Conservation (phyloP, 306 rosid species). For the Nissolia schottii region DNA sequence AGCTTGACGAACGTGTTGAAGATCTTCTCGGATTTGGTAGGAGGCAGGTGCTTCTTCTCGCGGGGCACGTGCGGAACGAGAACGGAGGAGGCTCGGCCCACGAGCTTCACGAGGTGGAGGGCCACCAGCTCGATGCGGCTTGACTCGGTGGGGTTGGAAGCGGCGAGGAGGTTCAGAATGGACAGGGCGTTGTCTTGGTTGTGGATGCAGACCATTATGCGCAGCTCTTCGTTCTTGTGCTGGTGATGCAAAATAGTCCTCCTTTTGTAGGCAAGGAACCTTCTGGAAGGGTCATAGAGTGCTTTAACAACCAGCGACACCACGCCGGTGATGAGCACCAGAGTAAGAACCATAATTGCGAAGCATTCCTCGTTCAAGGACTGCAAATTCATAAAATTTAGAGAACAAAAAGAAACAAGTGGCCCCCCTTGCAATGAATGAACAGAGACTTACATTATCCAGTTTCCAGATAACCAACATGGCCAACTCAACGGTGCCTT, state of each 20-base stretch:
- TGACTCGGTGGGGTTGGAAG: constrained; percentile 48
- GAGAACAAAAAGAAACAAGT: no score
- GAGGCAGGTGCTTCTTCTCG: constrained; percentile 11
- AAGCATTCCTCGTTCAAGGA: constrained; percentile 49
- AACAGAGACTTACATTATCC: constrained; percentile 31
- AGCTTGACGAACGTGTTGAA: constrained; percentile 45
- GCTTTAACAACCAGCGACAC: constrained; percentile 48
- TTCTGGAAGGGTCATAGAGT: constrained; percentile 55
- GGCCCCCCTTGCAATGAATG: no score
- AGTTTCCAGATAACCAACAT: constrained; percentile 27
- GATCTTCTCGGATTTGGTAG: constrained; percentile 35
- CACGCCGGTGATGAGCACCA: constrained; percentile 44
- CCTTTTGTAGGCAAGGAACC: constrained; percentile 53
- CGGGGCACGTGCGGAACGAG: constrained; percentile 41
- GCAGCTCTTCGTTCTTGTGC: constrained; percentile 33
- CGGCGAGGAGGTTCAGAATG: constrained; percentile 51
- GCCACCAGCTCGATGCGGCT: constrained; percentile 39
- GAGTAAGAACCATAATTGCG: constrained; percentile 42
- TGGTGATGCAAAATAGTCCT: constrained; percentile 60
- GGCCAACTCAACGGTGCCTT: constrained; percentile 61
- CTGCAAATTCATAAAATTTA: constrained; percentile 40
- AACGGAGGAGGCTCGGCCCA: constrained; percentile 45
- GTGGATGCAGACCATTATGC: constrained; percentile 60
- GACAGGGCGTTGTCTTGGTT: constrained; percentile 42
- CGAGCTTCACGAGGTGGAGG: constrained; percentile 55